Base-by-base conservation (phyloP, 2,329 filamentous ascomycete genomes). In the Sclerotinia minor region DNA sequence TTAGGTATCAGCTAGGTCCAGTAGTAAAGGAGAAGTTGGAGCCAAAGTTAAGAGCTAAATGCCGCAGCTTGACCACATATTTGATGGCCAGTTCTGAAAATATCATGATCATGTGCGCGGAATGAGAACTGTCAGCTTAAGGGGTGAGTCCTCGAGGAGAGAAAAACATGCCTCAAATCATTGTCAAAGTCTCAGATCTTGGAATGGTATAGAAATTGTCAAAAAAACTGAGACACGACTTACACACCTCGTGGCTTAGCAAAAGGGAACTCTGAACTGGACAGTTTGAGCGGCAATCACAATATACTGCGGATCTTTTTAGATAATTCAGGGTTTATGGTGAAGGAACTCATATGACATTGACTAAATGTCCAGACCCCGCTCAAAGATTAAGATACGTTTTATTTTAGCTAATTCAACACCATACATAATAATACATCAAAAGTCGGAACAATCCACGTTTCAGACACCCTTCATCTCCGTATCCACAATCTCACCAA, bases 401-500 rank as follows among this genome's bases (percentile, higher is more conserved):
- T 38, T 61, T 8, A 50, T 19, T 50, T 26, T 7, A 13, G n/a
- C 15, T 5, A 6, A 38, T 26, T 35, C 32, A 63, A 38, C n/a
- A 38, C 17, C 26, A 63, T 50, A 63, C 26, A 63, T 50, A 63
- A 41, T 21, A 38, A 50, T 41, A 50, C 59, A 61, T 17, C 6
- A 38, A 24, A 24, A 4, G 15, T 24, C 9, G 21, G 15, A 26
- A 38, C 11, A 8, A 26, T 32, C 8, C 21, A 13, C 32, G 38
- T 5, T 5, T 38, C n/a, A 63, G 15, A 63, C 15, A 52, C 29
- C 59, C 32, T 41, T 35, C 59, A 63, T 63, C 45, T 63, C 59
- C 17, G 59, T 63, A 19, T 63, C 59, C 32, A 50, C 59, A 19
- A 63, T 32, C 8, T 63, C 59, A 26, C 59, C 59, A 63, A 45